Evolutionary conservation across 163 green algal species (phyloP), one percentile per base, ranked within the genome.

Genomic region (Scenedesmus sp.): DNA sequence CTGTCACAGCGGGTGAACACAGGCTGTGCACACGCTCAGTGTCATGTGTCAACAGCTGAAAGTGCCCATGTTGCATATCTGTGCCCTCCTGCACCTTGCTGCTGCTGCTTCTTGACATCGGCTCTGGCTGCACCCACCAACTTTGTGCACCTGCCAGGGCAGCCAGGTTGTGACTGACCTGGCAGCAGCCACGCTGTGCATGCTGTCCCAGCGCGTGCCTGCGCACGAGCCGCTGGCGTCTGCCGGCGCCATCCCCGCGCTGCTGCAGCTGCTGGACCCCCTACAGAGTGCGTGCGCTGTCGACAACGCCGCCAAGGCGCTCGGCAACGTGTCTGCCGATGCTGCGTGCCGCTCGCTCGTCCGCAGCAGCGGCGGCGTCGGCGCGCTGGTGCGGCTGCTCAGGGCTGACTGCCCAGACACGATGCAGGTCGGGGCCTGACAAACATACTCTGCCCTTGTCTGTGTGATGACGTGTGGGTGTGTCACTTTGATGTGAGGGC

Each of bases 361-460:
- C 18, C 91, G 93, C 44, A 88, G 83, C 65, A 76, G 70, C 53
- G 94, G 94, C 26, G 94, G 93, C 24, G 89, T 95, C 3, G 94
- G 94, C 7, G 92, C 92, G 35, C 89, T 95, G 51, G 89, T 94
- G 73, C 92, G 94, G 13, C 84, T 96, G 91, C 89, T 96, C 68
- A 91, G 91, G 22, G 53, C 79, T 33, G 94, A 96, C 85, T 93
- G 93, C 80, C 89, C 95, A 44, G 83, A 61, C 24, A 73, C 85
- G 0, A 94, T 94, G 84, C 93, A 94, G 79, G 89, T 91, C 40
- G 12, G 89, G 49, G 12, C n/a, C 0, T 15, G 43, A 70, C 9
- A 44, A 30, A 7, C 9, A 12, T 30, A 16, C 24, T 6, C 59
- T 43, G 15, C 16, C 15, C 35, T 5, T 43, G 20, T 26, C 35